Evolutionary conservation across 2,329 filamentous ascomycete species (phyloP).

Genomic region (Orbilia javanica): DNA sequence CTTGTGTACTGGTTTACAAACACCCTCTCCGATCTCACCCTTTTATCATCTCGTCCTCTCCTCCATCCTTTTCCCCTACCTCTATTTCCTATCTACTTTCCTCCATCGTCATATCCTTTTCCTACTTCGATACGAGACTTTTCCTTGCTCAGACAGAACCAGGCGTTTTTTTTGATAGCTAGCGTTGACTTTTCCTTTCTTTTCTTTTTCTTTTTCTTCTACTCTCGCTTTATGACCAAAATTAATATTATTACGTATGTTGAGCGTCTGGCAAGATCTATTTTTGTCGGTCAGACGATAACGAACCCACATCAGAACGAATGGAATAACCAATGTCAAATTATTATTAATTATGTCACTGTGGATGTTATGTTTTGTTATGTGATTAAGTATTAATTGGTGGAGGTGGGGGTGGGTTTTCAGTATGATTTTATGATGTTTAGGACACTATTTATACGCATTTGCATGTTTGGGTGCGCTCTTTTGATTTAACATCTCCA

Average conservation of each 20-base stretch:
- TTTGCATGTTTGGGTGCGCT: too few species aligned
- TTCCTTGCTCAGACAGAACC: slow-evolving; percentile 25
- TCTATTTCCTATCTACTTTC: not conserved
- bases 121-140: not conserved
- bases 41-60: not conserved
- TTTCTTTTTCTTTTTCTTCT: not conserved
- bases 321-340: not conserved
- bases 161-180: slow-evolving; percentile 20
- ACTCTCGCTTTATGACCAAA: slow-evolving; percentile 24
- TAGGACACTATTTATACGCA: too few species aligned
- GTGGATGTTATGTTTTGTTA: too few species aligned
- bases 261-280: not conserved
- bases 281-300: not conserved
- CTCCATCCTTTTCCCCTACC: slow-evolving; percentile 2
- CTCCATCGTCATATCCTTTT: not conserved
- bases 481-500: too few species aligned
- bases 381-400: too few species aligned
- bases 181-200: slow-evolving; percentile 14
- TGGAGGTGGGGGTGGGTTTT: not conserved
- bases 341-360: not conserved
- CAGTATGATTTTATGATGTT: too few species aligned
- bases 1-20: not conserved
- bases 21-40: not conserved
- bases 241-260: slow-evolving; percentile 17
- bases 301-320: not conserved